phyloP scores from a whole-genome alignment of 116 monocot genomes.

The Trichopus zeylanicus region DNA sequence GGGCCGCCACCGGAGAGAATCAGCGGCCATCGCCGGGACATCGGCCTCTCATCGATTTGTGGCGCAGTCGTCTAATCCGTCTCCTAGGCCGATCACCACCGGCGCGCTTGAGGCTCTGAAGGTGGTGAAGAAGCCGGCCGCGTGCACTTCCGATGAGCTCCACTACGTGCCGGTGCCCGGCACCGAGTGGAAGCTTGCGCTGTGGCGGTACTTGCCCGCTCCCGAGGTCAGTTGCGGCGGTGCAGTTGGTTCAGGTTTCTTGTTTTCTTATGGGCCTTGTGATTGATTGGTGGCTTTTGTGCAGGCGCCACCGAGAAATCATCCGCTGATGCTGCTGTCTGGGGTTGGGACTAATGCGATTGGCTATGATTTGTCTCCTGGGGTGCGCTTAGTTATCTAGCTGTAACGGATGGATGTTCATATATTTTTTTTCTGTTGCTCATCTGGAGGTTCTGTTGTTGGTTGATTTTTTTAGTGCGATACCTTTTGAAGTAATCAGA shows the following conservation, averaged over 20 bases:
- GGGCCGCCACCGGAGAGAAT: too few relatives aligned
- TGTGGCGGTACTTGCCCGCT: conserved; percentile 78
- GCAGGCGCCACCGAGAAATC: conserved; percentile 83
- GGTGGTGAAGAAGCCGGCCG: conserved; percentile 31
- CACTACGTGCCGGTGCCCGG: conserved; percentile 72
- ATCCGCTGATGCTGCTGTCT: conserved; percentile 84
- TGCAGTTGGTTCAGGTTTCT: too few relatives aligned
- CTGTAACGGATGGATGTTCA: not conserved
- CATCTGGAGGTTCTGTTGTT: too few relatives aligned
- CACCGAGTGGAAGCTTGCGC: conserved; percentile 76
- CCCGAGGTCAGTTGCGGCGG: too few relatives aligned
- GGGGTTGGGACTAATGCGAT: conserved; percentile 94
- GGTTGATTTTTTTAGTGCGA: too few relatives aligned
- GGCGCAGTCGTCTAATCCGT: not conserved
- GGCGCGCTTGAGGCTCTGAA: not conserved
- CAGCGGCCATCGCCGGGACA: too few relatives aligned
- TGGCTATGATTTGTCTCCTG: conserved; percentile 94
- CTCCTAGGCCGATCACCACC: not conserved
- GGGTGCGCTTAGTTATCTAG: conserved; percentile 33
- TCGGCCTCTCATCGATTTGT: not conserved
- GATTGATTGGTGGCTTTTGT: not conserved
- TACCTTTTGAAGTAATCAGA: too few relatives aligned
- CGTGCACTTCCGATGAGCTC: conserved; percentile 93
- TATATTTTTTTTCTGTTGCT: too few relatives aligned
- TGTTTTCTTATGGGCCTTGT: not conserved